Conservation (phyloP, 805 yeast species). For the Jamesozyma jinghongensis region DNA sequence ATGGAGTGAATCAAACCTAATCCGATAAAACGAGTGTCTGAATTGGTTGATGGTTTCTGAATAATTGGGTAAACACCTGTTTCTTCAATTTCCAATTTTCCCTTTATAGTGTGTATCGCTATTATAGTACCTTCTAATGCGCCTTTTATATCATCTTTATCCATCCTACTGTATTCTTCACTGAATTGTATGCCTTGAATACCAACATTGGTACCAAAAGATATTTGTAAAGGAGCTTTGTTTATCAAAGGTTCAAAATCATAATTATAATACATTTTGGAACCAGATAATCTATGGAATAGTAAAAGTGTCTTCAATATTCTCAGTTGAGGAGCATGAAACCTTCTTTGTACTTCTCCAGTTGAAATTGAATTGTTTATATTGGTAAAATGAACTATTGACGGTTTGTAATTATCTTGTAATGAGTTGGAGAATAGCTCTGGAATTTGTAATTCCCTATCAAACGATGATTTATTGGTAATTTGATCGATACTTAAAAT, state of each 20-base stretch:
- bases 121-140: conserved; percentile 32
- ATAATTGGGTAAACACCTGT: conserved; percentile 23
- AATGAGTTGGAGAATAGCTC: conserved; percentile 21
- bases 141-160: conserved; percentile 28
- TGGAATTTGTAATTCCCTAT: conserved; percentile 24
- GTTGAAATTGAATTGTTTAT: not conserved
- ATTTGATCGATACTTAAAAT: conserved; percentile 46
- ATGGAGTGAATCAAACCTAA: conserved; percentile 62
- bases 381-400: conserved; percentile 22
- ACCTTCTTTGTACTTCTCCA: conserved; percentile 19
- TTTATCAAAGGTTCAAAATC: conserved; percentile 38
- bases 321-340: conserved; percentile 45
- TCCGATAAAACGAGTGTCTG: conserved; percentile 10
- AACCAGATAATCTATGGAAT: conserved; percentile 37
- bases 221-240: conserved; percentile 34
- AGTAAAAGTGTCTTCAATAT: conserved; percentile 42
- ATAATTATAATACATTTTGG: conserved; percentile 14
- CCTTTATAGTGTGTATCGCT: conserved; percentile 19
- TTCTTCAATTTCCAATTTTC: conserved; percentile 6
- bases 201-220: conserved; percentile 31
- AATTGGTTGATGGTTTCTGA: not conserved
- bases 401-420: conserved; percentile 25
- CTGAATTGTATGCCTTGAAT: conserved; percentile 31
- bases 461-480: conserved; percentile 12
- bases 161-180: conserved; percentile 28